Evolutionary conservation across 78 protist genomes (phyloP), one percentile per base, ranked within the genome.

Genomic region (Dictyostelium intermedium): DNA sequence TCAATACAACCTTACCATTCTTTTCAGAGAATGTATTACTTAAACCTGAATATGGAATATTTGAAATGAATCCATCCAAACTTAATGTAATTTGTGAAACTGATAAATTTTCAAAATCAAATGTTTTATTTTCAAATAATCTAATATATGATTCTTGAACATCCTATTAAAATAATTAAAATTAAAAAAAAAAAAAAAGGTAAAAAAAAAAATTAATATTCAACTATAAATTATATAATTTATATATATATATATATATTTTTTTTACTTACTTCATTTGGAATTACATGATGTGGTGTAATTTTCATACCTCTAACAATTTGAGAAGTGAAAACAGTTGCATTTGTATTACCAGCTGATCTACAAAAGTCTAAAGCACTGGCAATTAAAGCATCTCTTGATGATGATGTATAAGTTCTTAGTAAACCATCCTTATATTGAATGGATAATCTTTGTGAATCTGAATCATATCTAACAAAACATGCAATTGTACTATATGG

Each of bases 381-480:
- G 0, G 95, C 89, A 72, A 92, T 84, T 2, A 92, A 50, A 5
- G 83, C 85, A 43, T 92, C 95, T 45, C 95, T 50, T 20, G 91
- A n/a, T 34, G 91, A 84, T 32, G 95, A 92, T 11, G 95, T 60
- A 35, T 92, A 92, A 60, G 92, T 80, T 25, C 56, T 76, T 9
- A 78, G 47, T 25, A 78, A 84, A 18, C 92, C 95, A 50, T 92
- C 95, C 27, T 85, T 84, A 16, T 92, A 92, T 76, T 92, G 91
- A n/a, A 92, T 85, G 8, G 91, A 81, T 37, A 92, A 41, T 34
- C 78, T 85, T 47, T 92, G 95, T 25, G 91, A 78, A 43, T 92
- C 95, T 18, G 83, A 35, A 25, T 84, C 92, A 34, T 61, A 82
- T 45, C 95, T 30, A 1, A 92, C 91, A n/a, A 92, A 47, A 53